phyloP scores from a whole-genome alignment of 169 alveolate species.

The Plasmodium reichenowi region DNA sequence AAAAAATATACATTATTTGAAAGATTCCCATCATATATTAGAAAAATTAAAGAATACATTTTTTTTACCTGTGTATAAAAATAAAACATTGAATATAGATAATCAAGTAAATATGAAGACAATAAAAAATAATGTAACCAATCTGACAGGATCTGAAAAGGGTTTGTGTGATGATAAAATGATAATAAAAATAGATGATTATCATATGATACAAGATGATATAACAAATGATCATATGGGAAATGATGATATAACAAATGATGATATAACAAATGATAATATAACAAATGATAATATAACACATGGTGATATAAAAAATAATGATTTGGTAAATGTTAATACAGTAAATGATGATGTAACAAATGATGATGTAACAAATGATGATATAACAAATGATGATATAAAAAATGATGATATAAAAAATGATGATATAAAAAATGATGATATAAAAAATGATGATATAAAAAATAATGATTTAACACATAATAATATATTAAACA shows the following conservation, averaged over 20 bases:
- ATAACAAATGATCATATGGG: too few relatives aligned
- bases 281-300: too few relatives aligned
- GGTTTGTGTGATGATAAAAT: too few relatives aligned
- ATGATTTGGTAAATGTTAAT: not conserved
- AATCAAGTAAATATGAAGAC: not conserved
- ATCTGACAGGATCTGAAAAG: not conserved
- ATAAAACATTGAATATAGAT: slow-evolving; percentile 6
- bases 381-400: too few relatives aligned
- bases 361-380: too few relatives aligned
- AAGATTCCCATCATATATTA: slow-evolving; percentile 19
- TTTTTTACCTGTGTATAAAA: slow-evolving; percentile 38
- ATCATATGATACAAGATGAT: too few relatives aligned
- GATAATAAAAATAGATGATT: too few relatives aligned
- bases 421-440: too few relatives aligned
- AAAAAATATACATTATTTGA: slow-evolving; percentile 43
- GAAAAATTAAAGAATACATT: slow-evolving; percentile 35
- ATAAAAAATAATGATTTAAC: not conserved
- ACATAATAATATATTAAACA: not conserved
- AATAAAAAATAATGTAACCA: not conserved
- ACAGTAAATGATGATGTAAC: not conserved
- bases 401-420: too few relatives aligned
- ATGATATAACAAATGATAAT: too few relatives aligned
- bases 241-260: too few relatives aligned
- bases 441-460: too few relatives aligned
- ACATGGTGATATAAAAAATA: not conserved